Percentiles rank a stretch among this genome's conserved stretches.
These are phyloP conservation scores for Talaromyces sp. DNA, from an alignment of 2,329 filamentous ascomycete genomes.

Conservation along the genomic window DNA sequence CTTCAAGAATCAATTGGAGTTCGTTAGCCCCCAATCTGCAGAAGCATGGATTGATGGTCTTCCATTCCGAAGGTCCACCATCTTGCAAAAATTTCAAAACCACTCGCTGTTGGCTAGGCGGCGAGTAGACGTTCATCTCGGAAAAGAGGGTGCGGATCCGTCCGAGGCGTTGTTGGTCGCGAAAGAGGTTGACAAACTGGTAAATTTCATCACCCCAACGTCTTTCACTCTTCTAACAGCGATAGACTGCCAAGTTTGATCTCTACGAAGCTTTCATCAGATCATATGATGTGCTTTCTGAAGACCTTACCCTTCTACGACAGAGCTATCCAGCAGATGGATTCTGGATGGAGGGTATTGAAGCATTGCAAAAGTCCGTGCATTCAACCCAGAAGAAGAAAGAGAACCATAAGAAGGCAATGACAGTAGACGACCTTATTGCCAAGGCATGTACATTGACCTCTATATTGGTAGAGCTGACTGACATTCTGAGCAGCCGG, in stretches of 20 bases:
- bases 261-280: slow-evolving; percentile 89
- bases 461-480: not conserved
- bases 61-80: slow-evolving; percentile 21
- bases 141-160: slow-evolving; percentile 49
- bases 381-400: slow-evolving; percentile 64
- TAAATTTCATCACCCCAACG: slow-evolving; percentile 27
- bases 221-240: slow-evolving; percentile 43
- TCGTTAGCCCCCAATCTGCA: slow-evolving; percentile 62
- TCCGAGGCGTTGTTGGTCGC: slow-evolving; percentile 53
- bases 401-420: slow-evolving; percentile 65
- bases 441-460: slow-evolving; percentile 64
- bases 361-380: slow-evolving; percentile 72
- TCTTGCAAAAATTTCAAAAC: slow-evolving; percentile 31
- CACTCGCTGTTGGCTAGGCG: slow-evolving; percentile 30
- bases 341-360: slow-evolving; percentile 77
- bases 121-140: slow-evolving; percentile 27
- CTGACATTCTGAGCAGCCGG: slow-evolving; percentile 58
- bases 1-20: slow-evolving; percentile 70
- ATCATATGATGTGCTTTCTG: slow-evolving; percentile 80
- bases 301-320: slow-evolving; percentile 68
- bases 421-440: slow-evolving; percentile 79
- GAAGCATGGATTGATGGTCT: slow-evolving; percentile 23
- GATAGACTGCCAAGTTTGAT: slow-evolving; percentile 73
- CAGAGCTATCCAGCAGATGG: slow-evolving; percentile 70
- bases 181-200: slow-evolving; percentile 52